phyloP scores from a whole-genome alignment of 306 rosid species.

The Lathyrus oleraceus region DNA sequence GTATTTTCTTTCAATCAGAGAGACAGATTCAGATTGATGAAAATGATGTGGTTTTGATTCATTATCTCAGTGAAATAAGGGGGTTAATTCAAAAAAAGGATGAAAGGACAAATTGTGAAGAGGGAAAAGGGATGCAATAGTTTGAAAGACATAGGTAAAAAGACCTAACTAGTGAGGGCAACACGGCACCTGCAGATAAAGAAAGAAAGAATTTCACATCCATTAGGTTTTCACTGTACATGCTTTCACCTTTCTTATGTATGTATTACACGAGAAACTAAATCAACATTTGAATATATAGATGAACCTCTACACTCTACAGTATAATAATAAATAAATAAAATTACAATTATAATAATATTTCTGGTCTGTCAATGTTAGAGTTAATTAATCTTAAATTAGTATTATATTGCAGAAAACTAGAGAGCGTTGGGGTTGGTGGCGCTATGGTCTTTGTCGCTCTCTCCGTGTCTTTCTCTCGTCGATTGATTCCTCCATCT shows the following conservation, averaged over 20 bases:
- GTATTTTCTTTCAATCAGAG: slow-evolving; percentile 6
- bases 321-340: not conserved
- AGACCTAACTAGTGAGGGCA: not conserved
- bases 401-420: slow-evolving; percentile 31
- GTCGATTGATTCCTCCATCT: slow-evolving; percentile 11
- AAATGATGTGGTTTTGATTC: slow-evolving; percentile 33
- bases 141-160: slow-evolving; percentile 44
- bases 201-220: slow-evolving; percentile 50
- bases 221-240: slow-evolving; percentile 47
- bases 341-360: no score
- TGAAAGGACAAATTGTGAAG: no score
- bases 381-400: not conserved
- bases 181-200: slow-evolving; percentile 3
- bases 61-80: slow-evolving; percentile 25
- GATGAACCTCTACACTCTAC: not conserved
- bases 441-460: not conserved
- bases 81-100: no score
- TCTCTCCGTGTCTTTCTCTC: not conserved
- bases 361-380: no score
- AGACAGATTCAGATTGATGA: slow-evolving; percentile 41
- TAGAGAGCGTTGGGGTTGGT: slow-evolving; percentile 24
- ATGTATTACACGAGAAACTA: slow-evolving; percentile 38
- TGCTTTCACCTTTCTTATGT: slow-evolving; percentile 48
- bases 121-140: no score
- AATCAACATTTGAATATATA: slow-evolving; percentile 35